A percentile compares a stretch with the other conserved stretches of the same genome.
These are phyloP conservation scores for Coriolopsis trogii DNA, from an alignment of 1,284 basidiomycete genomes.

Conservation along the genomic window DNA sequence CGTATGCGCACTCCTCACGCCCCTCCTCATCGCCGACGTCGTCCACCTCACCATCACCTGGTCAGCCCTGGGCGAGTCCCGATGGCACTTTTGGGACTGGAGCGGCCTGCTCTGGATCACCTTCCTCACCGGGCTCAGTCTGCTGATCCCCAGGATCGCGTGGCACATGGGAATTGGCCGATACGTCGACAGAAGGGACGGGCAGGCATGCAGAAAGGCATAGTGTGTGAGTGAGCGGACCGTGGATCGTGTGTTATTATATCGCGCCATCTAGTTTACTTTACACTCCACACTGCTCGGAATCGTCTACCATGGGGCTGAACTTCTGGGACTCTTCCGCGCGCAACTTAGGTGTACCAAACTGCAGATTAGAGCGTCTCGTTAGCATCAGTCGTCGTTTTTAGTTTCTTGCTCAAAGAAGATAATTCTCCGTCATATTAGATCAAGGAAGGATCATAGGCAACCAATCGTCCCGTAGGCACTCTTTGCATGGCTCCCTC, in stretches of 20 bases:
- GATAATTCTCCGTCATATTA: constrained; percentile 68
- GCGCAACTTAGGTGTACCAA: not conserved
- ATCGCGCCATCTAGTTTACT: constrained; percentile 14
- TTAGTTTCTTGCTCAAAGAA: not conserved
- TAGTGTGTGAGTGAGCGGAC: constrained; percentile 14
- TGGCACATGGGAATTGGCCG: constrained; percentile 77
- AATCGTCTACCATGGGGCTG: constrained; percentile 18
- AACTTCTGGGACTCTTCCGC: not conserved
- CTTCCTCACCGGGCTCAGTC: constrained; percentile 59
- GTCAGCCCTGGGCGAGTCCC: constrained; percentile 70
- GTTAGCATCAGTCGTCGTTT: constrained; percentile 2
- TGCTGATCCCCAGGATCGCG: constrained; percentile 67
- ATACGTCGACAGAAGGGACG: constrained; percentile 68
- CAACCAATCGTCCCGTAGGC: constrained; percentile 40
- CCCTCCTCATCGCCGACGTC: constrained; percentile 69
- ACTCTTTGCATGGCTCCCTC: constrained; percentile 56
- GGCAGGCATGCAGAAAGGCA: constrained; percentile 30
- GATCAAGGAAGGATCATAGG: constrained; percentile 78
- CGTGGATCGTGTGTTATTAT: constrained; percentile 2
- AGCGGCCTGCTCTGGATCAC: constrained; percentile 70
- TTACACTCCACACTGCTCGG: constrained; percentile 18
- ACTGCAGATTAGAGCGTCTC: not conserved
- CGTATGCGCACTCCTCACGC: constrained; percentile 60
- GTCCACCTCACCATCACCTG: constrained; percentile 66
- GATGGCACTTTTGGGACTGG: constrained; percentile 65